Evolutionary conservation across 2,329 filamentous ascomycete species (phyloP).

Genomic region (Curvularia spicifera): DNA sequence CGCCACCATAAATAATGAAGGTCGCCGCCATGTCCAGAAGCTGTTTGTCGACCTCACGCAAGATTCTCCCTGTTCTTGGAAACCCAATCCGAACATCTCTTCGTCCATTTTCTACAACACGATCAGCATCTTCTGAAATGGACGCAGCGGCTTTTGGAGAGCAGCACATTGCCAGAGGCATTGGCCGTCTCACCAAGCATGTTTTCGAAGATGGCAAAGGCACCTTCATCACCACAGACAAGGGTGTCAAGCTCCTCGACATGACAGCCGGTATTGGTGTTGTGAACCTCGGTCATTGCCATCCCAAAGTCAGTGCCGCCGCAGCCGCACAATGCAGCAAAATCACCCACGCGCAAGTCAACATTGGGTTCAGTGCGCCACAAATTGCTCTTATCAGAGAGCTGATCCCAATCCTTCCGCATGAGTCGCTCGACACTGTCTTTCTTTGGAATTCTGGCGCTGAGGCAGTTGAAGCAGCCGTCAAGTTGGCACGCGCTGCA

Average conservation of each 20-base stretch:
- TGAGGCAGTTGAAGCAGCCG: constrained; percentile 39
- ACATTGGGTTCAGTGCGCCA: constrained; percentile 40
- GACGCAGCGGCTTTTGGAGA: constrained; percentile 37
- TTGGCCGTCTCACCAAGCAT: constrained; percentile 41
- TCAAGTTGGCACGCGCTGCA: constrained; percentile 38
- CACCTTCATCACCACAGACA: constrained; percentile 40
- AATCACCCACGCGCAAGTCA: constrained; percentile 41
- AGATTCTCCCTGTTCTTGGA: constrained; percentile 19
- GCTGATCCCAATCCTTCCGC: constrained; percentile 38
- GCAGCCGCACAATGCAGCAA: constrained; percentile 40
- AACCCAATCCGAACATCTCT: constrained; percentile 11
- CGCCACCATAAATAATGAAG: constrained; percentile 9
- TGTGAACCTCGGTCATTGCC: constrained; percentile 40
- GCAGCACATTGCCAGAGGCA: constrained; percentile 41
- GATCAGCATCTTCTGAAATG: constrained; percentile 19
- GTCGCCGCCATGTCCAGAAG: constrained; percentile 19
- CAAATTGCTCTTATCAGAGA: constrained; percentile 39
- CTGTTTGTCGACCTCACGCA: constrained; percentile 22
- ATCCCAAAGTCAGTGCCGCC: constrained; percentile 40
- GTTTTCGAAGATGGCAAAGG: constrained; percentile 42
- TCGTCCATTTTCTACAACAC: constrained; percentile 30
- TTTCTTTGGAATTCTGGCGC: constrained; percentile 43
- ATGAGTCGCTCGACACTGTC: constrained; percentile 37
- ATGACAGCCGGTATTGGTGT: constrained; percentile 41
- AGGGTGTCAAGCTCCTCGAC: constrained; percentile 41